These are phyloP conservation scores for Chenopodium quinoa DNA, from an alignment of 148 eudicot genomes.

Conservation along the genomic window DNA sequence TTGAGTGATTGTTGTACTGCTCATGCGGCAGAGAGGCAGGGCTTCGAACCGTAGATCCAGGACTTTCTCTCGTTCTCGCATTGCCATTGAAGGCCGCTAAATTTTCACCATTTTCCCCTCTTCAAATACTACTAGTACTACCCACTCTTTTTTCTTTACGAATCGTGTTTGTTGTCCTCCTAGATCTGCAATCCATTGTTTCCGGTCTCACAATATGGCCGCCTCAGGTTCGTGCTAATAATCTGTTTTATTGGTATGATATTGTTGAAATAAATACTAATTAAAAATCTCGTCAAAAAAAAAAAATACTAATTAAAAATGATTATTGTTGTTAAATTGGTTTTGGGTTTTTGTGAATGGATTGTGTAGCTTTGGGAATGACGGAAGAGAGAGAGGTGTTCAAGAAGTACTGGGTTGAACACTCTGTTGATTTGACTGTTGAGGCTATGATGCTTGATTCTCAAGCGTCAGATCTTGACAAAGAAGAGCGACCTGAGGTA, in stretches of 20 bases:
- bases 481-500: constrained; percentile 97
- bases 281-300: no score
- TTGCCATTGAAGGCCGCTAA: constrained; percentile 82
- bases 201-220: constrained; percentile 25
- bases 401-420: constrained; percentile 94
- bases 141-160: no score
- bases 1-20: neutral
- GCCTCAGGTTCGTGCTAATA: constrained; percentile 35
- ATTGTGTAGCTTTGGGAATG: constrained; percentile 23
- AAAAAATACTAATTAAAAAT: no score
- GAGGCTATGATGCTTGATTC: constrained; percentile 99
- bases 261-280: no score
- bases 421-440: constrained; percentile 75
- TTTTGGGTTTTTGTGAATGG: no score
- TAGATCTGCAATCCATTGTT: neutral
- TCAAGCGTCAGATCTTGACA: constrained; percentile 90
- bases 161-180: no score
- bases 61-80: constrained; percentile 80
- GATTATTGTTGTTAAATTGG: no score
- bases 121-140: neutral
- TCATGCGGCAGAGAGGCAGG: constrained; percentile 80
- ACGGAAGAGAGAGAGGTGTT: constrained; percentile 67
- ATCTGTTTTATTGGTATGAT: neutral
- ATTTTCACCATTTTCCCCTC: neutral
- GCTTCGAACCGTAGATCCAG: constrained; percentile 68